Conservation (phyloP, 148 eudicot species). For the Euryodendron excelsum region DNA sequence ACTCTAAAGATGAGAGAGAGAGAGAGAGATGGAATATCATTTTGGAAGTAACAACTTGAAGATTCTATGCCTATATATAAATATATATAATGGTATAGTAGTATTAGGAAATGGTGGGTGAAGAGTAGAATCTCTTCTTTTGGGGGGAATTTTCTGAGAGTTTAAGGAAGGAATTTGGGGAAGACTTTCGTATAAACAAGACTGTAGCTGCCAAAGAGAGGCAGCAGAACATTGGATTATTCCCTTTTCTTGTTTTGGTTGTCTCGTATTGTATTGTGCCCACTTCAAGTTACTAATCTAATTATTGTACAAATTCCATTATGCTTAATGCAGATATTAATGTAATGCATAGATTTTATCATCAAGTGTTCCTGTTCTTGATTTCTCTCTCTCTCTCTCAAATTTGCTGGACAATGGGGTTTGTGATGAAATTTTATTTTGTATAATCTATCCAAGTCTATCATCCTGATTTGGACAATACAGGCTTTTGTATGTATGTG, state of each 20-base stretch:
- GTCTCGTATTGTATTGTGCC: not conserved
- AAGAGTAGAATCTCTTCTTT: conserved; percentile 8
- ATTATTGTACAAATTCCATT: not conserved
- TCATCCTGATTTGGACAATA: too few species aligned
- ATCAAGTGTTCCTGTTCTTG: not conserved
- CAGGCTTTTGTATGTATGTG: too few species aligned
- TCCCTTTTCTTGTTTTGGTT: not conserved
- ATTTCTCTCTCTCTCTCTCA: too few species aligned
- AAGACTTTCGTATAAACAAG: conserved; percentile 6
- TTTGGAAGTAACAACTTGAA: conserved; percentile 9
- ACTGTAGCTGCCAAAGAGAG: not conserved
- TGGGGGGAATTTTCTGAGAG: conserved; percentile 1
- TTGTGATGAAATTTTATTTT: too few species aligned
- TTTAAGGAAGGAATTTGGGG: conserved; percentile 1
- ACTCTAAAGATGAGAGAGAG: not conserved
- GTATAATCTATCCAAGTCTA: too few species aligned
- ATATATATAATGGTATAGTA: not conserved
- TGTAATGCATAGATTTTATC: not conserved
- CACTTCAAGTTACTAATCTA: not conserved
- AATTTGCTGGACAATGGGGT: too few species aligned
- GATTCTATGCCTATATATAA: not conserved
- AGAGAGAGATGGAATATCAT: not conserved
- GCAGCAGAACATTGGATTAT: not conserved
- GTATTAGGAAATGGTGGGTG: not conserved
- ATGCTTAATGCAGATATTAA: not conserved